These are phyloP conservation scores for Volvariella surrecta DNA, from an alignment of 1,284 basidiomycete genomes.

Conservation along the genomic window DNA sequence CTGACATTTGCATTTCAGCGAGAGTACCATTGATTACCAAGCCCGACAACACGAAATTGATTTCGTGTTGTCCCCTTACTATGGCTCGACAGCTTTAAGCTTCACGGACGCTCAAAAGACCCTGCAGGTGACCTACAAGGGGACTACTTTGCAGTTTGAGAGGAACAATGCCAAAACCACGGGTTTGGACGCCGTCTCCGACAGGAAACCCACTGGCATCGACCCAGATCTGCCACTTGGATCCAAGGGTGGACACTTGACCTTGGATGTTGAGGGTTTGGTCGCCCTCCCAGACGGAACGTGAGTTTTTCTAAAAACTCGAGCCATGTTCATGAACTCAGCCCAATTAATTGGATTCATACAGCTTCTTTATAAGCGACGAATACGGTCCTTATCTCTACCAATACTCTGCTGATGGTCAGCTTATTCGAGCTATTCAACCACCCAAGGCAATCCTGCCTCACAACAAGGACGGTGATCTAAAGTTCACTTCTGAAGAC, in stretches of 20 bases:
- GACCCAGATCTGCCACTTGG: conserved; percentile 43
- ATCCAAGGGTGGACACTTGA: conserved; percentile 35
- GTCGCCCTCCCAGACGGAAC: conserved; percentile 50
- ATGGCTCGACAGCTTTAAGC: conserved; percentile 32
- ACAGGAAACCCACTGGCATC: conserved; percentile 15
- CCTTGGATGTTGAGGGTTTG: conserved; percentile 55
- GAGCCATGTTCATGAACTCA: conserved; percentile 3
- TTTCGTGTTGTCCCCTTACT: conserved; percentile 53
- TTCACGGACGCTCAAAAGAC: conserved; percentile 47
- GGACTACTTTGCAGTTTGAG: conserved; percentile 51
- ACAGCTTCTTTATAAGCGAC: conserved; percentile 53
- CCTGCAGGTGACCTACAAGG: conserved; percentile 41
- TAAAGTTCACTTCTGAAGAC: conserved; percentile 40
- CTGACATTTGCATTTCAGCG: conserved; percentile 19
- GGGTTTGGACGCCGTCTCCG: conserved; percentile 48
- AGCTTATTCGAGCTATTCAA: conserved; percentile 39
- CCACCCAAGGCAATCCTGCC: conserved; percentile 39
- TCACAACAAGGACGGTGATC: conserved; percentile 24
- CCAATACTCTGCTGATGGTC: conserved; percentile 23
- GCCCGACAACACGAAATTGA: conserved; percentile 48
- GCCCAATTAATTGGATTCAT: conserved; percentile 1
- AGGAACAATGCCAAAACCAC: conserved; percentile 41
- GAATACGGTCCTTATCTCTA: conserved; percentile 58
- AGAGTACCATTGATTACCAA: conserved; percentile 51
- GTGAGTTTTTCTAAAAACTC: conserved; percentile 21